Evolutionary conservation across 2,329 filamentous ascomycete species (phyloP).

Genomic region (Zasmidium cellare): DNA sequence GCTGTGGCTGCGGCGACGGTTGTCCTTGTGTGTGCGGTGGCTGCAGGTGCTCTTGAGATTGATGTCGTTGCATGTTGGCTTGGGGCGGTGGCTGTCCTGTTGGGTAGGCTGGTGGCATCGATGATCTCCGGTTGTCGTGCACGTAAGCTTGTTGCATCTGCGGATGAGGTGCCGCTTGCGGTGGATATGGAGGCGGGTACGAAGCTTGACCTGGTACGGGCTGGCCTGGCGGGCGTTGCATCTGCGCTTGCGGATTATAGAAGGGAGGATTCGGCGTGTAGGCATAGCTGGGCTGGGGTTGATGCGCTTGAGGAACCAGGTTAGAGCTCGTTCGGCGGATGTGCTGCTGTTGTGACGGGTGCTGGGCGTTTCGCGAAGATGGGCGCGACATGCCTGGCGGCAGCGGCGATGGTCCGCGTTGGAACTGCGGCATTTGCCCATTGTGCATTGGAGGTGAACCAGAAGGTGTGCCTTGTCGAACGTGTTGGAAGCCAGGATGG

Average conservation of each 20-base stretch:
- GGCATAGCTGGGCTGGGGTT: constrained; percentile 62
- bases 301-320: constrained; percentile 62
- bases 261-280: constrained; percentile 86
- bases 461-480: constrained; percentile 79
- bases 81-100: constrained; percentile 55
- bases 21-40: constrained; percentile 37
- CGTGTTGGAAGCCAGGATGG: constrained; percentile 71
- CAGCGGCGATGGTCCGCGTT: constrained; percentile 79
- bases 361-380: constrained; percentile 70
- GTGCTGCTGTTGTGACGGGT: constrained; percentile 63
- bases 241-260: constrained; percentile 62
- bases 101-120: constrained; percentile 71
- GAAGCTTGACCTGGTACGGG: constrained; percentile 24
- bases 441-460: constrained; percentile 86
- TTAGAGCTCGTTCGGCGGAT: constrained; percentile 73
- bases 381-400: constrained; percentile 74
- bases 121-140: constrained; percentile 73
- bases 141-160: constrained; percentile 69
- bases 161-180: constrained; percentile 30
- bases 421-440: constrained; percentile 64
- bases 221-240: constrained; percentile 39
- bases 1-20: constrained; percentile 37
- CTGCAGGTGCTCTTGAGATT: constrained; percentile 28
- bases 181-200: constrained; percentile 29
- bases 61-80: constrained; percentile 49